Conservation (phyloP, 352 stramenopile species). For the Saprolegnia parasitica region DNA sequence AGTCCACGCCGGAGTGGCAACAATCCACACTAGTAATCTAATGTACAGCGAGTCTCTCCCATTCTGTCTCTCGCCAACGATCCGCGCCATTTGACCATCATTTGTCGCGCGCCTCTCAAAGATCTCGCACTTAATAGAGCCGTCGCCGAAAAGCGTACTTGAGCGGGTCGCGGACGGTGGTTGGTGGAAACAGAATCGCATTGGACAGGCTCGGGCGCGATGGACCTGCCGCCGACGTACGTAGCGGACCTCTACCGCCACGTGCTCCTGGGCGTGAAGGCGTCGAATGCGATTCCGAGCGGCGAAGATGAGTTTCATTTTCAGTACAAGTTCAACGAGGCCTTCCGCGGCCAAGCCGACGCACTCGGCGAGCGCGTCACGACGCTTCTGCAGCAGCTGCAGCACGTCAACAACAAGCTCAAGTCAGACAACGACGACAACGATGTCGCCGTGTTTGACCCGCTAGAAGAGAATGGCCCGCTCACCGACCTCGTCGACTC, state of each 20-base stretch:
- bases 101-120: background rate
- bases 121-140: constrained; percentile 1
- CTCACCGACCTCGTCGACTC: constrained; percentile 78
- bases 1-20: constrained; percentile 16
- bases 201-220: background rate
- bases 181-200: constrained; percentile 14
- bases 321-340: constrained; percentile 66
- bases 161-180: background rate
- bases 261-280: constrained; percentile 50
- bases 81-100: background rate
- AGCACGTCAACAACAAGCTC: constrained; percentile 21
- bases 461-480: constrained; percentile 59
- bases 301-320: constrained; percentile 84
- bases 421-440: constrained; percentile 37
- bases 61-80: too few species aligned
- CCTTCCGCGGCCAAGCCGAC: constrained; percentile 13
- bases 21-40: constrained; percentile 8
- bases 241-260: constrained; percentile 31
- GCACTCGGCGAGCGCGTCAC: constrained; percentile 9
- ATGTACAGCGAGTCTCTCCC: too few species aligned
- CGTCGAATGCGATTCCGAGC: constrained; percentile 65
- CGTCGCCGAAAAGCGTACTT: constrained; percentile 7
- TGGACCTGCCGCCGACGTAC: constrained; percentile 21
- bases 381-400: constrained; percentile 22
- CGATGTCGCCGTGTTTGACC: constrained; percentile 62